Evolutionary conservation across 805 yeast species (phyloP).

Genomic region (Pichia deserticola): DNA sequence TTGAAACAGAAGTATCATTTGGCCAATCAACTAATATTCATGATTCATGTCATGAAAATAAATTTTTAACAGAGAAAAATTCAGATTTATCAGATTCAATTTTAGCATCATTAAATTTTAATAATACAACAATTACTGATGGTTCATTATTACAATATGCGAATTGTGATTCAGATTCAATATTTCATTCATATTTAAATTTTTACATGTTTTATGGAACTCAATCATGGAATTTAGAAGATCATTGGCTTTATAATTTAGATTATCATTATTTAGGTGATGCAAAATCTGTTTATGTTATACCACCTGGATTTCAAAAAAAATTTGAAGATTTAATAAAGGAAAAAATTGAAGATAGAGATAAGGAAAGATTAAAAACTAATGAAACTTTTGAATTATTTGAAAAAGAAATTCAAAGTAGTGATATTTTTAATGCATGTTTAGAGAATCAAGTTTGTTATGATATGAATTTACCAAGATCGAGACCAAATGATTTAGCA

Average conservation of each 20-base stretch:
- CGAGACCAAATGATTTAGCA: slow-evolving; percentile 23
- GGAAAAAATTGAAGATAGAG: slow-evolving; percentile 2
- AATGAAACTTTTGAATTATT: slow-evolving; percentile 4
- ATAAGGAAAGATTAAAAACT: slow-evolving; percentile 6
- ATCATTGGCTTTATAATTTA: slow-evolving; percentile 46
- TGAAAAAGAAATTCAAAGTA: slow-evolving; percentile 7
- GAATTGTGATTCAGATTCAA: slow-evolving; percentile 36
- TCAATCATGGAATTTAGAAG: slow-evolving; percentile 53
- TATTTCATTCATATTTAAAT: slow-evolving; percentile 38
- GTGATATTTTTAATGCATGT: slow-evolving; percentile 16
- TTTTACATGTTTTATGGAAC: slow-evolving; percentile 49
- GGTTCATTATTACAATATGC: slow-evolving; percentile 41
- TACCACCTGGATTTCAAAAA: slow-evolving; percentile 48
- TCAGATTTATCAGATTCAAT: slow-evolving; percentile 6
- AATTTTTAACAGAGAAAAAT: slow-evolving; percentile 12
- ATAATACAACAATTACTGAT: slow-evolving; percentile 44
- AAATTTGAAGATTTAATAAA: slow-evolving; percentile 42
- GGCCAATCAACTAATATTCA: slow-evolving; percentile 29
- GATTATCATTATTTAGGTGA: slow-evolving; percentile 54
- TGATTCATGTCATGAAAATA: slow-evolving; percentile 32
- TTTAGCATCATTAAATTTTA: slow-evolving; percentile 48
- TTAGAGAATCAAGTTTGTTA: slow-evolving; percentile 19
- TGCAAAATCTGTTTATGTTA: slow-evolving; percentile 50
- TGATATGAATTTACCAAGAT: slow-evolving; percentile 17
- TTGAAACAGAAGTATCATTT: slow-evolving; percentile 32